These are phyloP conservation scores for Geranium incanum DNA, from an alignment of 441 rosid genomes.

Conservation along the genomic window DNA sequence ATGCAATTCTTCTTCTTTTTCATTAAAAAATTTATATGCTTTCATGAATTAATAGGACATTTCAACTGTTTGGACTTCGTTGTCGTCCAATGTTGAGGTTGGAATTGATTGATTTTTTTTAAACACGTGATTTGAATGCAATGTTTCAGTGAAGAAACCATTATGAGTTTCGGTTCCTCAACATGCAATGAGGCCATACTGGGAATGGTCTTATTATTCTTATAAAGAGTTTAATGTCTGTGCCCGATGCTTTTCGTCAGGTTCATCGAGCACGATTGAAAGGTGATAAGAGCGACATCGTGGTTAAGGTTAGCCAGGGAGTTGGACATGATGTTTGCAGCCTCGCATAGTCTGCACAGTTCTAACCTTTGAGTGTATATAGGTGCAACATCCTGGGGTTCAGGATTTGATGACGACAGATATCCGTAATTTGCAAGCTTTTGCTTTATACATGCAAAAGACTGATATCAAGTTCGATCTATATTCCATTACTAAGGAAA, in stretches of 20 bases:
- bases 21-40: too few species aligned
- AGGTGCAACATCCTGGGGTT: constrained; percentile 97
- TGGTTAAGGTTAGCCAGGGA: constrained; percentile 61
- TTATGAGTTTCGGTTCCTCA: not conserved
- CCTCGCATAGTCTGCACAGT: constrained; percentile 14
- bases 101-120: not conserved
- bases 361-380: constrained; percentile 24
- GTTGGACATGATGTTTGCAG: constrained; percentile 15
- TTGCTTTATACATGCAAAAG: constrained; percentile 86
- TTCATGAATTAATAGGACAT: not conserved
- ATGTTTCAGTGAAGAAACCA: not conserved
- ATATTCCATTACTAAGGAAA: constrained; percentile 72
- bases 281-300: constrained; percentile 63
- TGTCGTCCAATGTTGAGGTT: not conserved
- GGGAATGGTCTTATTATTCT: not conserved
- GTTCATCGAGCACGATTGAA: constrained; percentile 80
- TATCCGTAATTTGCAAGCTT: constrained; percentile 79
- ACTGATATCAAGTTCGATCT: constrained; percentile 84
- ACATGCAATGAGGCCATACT: not conserved
- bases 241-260: constrained; percentile 30
- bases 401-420: constrained; percentile 94
- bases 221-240: not conserved
- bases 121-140: not conserved
- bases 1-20: not conserved
- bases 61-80: not conserved